Evolutionary conservation across 768 basidiomycete species (phyloP), one percentile per base, ranked within the genome.

Genomic region (Mycena sanguinolenta): DNA sequence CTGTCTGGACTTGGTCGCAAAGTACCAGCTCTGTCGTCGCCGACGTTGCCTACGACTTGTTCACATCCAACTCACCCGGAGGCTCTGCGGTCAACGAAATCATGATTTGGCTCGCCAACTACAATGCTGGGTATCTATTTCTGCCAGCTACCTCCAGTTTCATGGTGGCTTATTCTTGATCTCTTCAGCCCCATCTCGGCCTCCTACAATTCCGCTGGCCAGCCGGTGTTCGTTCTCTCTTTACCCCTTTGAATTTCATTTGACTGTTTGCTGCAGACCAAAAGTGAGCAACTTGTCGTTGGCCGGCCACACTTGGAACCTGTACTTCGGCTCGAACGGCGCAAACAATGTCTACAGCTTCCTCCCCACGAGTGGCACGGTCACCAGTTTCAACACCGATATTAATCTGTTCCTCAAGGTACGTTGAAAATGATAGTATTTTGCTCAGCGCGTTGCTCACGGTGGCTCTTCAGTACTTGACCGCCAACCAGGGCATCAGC

Each of bases 21-120:
- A 74, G 72, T 13, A 78, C 74, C n/a, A 80, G 81, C 9, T 75
- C 75, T 0, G 77, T 88, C 62, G 85, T 88, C 28, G 85, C 87
- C 0, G 83, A 92, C 68, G 82, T 90, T 34, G 88, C 90, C 10
- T 92, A 84, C 69, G 91, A 92, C 71, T 66, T 91, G 2, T 92
- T 92, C 82, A 91, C 90, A 0, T 86, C 90, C 1, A 74, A 70
- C 67, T 80, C 81, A 2, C 39, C 87, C 46, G 86, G 86, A 0
- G 90, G 90, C 27, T 78, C 82, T 49, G 83, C 84, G 63, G 80
- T 77, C n/a, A 83, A 84, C 65, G 85, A 85, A 65, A 83, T 91
- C 72, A 92, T 92, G 91, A 79, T 92, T 67, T 91, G 91, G 91
- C 85, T 91, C 16, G 89, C 83, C 0, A 88, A 86, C 74, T 83